Conservation (phyloP, 78 protist genomes). For the Guillardia theta region DNA sequence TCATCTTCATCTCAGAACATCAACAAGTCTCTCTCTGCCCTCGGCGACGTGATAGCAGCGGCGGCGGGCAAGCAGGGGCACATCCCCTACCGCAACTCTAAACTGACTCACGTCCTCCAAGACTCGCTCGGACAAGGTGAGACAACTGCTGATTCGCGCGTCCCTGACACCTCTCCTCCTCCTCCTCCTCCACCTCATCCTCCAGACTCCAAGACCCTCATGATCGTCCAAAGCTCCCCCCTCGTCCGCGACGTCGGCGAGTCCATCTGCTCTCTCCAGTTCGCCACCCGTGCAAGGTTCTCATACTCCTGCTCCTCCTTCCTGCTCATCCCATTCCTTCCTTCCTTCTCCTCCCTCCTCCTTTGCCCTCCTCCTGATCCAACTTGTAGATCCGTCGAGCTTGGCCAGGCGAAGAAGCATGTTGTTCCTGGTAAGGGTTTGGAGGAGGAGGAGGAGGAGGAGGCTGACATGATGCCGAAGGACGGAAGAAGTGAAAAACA, state of each 20-base stretch:
- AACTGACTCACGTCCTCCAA: constrained; percentile 39
- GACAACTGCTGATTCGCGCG: background rate
- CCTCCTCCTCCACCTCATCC: background rate
- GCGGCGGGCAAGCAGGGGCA: constrained; percentile 41
- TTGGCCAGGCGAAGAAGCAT: background rate
- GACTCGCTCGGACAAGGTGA: background rate
- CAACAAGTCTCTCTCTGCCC: constrained; percentile 43
- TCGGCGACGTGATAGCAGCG: constrained; percentile 41
- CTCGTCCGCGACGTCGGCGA: background rate
- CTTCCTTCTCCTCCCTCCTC: background rate
- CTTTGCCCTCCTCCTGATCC: background rate
- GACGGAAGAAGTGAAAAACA: too few relatives aligned
- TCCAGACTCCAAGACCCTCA: constrained; percentile 35
- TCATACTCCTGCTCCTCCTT: background rate
- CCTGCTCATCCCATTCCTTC: background rate
- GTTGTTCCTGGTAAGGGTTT: too few relatives aligned
- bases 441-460: too few relatives aligned
- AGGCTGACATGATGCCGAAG: too few relatives aligned
- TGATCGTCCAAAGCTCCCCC: constrained; percentile 32
- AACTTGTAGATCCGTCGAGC: background rate
- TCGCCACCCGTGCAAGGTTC: background rate
- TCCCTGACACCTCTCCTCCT: background rate
- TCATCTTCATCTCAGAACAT: background rate
- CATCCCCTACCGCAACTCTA: constrained; percentile 46
- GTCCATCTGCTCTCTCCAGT: constrained; percentile 16